Evolutionary conservation across 1,284 basidiomycete genomes (phyloP).

Genomic region (Ustilago esculenta): DNA sequence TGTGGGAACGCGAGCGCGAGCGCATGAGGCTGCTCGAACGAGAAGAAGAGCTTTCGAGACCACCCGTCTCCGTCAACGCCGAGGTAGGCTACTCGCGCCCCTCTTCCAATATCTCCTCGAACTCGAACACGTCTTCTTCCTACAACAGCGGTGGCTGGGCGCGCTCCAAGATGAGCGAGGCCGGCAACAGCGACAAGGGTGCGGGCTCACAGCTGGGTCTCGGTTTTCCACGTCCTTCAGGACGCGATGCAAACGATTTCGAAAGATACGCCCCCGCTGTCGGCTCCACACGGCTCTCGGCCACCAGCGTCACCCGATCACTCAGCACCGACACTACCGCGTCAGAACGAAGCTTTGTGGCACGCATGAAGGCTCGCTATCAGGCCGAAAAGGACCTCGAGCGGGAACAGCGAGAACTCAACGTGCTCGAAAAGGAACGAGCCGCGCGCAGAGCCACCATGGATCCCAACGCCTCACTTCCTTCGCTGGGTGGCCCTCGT

Average conservation of each 20-base stretch:
- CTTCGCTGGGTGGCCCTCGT: constrained; percentile 13
- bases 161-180: constrained; percentile 22
- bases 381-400: constrained; percentile 58
- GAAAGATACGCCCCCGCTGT: constrained; percentile 56
- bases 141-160: constrained; percentile 13
- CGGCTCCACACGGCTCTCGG: constrained; percentile 46
- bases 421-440: constrained; percentile 39
- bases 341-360: constrained; percentile 62
- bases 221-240: constrained; percentile 24
- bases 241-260: constrained; percentile 14
- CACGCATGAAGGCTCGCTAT: constrained; percentile 62
- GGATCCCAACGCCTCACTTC: constrained; percentile 25
- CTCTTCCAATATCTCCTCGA: constrained; percentile 12
- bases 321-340: constrained; percentile 58
- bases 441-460: constrained; percentile 37
- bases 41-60: constrained; percentile 39
- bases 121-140: constrained; percentile 15
- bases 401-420: constrained; percentile 39
- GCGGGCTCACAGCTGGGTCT: constrained; percentile 21
- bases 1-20: constrained; percentile 55
- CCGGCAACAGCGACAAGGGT: constrained; percentile 5
- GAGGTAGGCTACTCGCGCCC: constrained; percentile 15
- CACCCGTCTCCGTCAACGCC: constrained; percentile 5
- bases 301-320: constrained; percentile 47
- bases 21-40: constrained; percentile 43